A percentile compares a stretch with the other conserved stretches of the same genome.
Evolutionary conservation across 768 basidiomycete genomes (phyloP).

Genomic region (Mrakia blollopis): DNA sequence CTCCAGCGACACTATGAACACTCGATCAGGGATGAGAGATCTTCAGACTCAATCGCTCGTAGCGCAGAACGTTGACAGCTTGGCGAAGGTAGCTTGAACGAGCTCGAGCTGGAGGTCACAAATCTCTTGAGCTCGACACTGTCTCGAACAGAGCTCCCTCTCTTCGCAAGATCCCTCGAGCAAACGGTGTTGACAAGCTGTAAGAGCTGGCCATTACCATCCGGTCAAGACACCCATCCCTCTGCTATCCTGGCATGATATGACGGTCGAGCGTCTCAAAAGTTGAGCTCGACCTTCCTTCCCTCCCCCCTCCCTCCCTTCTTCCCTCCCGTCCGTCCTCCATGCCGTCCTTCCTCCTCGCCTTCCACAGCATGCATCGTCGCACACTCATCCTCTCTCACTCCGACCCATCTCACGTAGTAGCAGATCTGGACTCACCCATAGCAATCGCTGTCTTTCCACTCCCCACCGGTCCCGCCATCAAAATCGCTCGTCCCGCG

Average conservation of each 20-base stretch:
- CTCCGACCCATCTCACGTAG: not conserved
- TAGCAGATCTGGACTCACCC: conserved; percentile 52
- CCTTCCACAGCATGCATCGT: not conserved
- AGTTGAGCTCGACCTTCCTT: not conserved
- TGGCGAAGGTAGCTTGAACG: too few relatives aligned
- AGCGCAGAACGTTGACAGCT: too few relatives aligned
- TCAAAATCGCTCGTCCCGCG: conserved; percentile 90
- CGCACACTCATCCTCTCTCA: not conserved
- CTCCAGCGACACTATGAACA: too few relatives aligned
- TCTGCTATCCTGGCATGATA: not conserved
- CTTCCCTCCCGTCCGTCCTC: not conserved
- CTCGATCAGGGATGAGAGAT: too few relatives aligned
- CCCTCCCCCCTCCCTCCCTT: not conserved
- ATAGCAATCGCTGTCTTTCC: conserved; percentile 98
- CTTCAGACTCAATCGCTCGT: too few relatives aligned
- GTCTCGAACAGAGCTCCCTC: not conserved
- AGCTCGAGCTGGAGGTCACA: too few relatives aligned
- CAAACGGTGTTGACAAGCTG: too few relatives aligned
- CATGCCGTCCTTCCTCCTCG: not conserved
- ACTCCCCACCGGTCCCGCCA: conserved; percentile 94
- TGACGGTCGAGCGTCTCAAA: not conserved
- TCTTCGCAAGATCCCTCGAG: too few relatives aligned
- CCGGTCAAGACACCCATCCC: too few relatives aligned
- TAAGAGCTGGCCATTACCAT: too few relatives aligned
- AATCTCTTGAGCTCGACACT: not conserved